Conservation (phyloP, 176 grass and related monocot species). For the Cenchrus fungigraminus region DNA sequence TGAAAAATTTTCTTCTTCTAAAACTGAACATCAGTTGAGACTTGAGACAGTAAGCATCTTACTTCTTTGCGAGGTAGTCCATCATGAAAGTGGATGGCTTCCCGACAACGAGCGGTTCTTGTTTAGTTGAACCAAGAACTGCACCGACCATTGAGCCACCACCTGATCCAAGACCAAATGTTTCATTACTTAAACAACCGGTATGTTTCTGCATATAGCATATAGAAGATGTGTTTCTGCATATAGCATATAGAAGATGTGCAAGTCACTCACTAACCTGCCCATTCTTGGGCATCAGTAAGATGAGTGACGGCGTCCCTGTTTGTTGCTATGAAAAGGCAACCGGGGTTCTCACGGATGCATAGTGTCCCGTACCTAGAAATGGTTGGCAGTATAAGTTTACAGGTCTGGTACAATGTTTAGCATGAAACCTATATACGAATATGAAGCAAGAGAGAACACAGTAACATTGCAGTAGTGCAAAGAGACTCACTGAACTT, state of each 20-base stretch:
- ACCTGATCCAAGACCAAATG: constrained; percentile 52
- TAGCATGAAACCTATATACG: not conserved
- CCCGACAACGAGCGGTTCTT: constrained; percentile 85
- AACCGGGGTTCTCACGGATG: constrained; percentile 93
- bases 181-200: constrained; percentile 28
- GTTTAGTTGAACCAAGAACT: constrained; percentile 78
- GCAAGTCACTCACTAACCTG: constrained; percentile 55
- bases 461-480: not conserved
- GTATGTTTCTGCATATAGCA: constrained; percentile 7
- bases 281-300: constrained; percentile 99
- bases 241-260: constrained; percentile 12
- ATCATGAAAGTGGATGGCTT: constrained; percentile 99
- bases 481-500: constrained; percentile 85
- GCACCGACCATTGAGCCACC: constrained; percentile 96
- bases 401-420: not conserved
- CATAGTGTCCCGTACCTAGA: constrained; percentile 89
- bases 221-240: not conserved
- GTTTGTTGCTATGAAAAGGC: constrained; percentile 96
- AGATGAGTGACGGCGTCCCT: constrained; percentile 98
- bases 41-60: constrained; percentile 35
- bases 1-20: constrained; percentile 18
- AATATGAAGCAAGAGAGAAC: not conserved
- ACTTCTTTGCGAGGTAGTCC: constrained; percentile 97
- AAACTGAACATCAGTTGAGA: not conserved
- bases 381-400: constrained; percentile 12